Percentiles rank a stretch among this genome's conserved stretches.
These are phyloP conservation scores for Globisporangium rhizosaccharum DNA, from an alignment of 352 stramenopile genomes.

Conservation along the genomic window DNA sequence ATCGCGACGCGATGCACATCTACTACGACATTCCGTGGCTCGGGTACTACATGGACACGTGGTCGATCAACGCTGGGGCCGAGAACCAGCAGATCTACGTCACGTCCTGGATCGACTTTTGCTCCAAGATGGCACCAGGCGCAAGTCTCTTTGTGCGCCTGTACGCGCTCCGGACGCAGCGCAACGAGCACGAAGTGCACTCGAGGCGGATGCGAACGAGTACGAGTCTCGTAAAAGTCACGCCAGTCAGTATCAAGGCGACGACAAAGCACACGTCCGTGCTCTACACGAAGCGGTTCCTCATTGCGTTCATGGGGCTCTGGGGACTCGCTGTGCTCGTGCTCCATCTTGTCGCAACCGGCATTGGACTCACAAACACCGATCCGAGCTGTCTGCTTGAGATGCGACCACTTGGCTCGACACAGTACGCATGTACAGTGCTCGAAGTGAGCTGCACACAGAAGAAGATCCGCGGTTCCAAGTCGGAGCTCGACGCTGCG, in stretches of 20 bases:
- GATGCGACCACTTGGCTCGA: conserved; percentile 13
- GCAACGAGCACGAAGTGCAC: neutral
- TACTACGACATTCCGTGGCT: conserved; percentile 13
- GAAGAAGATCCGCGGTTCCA: neutral
- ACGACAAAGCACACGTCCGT: neutral
- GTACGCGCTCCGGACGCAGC: neutral
- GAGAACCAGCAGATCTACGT: conserved; percentile 12
- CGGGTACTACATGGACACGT: conserved; percentile 9
- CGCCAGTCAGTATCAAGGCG: no score
- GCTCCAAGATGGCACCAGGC: conserved; percentile 8
- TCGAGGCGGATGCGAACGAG: no score
- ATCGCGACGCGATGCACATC: conserved; percentile 12
- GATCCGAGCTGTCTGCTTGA: conserved; percentile 8
- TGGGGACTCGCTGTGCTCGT: conserved; percentile 8
- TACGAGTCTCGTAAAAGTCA: neutral
- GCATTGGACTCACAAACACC: neutral
- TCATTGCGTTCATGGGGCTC: neutral
- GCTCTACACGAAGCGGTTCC: neutral
- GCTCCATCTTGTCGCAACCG: neutral
- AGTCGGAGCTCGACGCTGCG: conserved; percentile 1
- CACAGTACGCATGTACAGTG: conserved; percentile 12
- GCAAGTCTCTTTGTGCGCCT: conserved; percentile 3
- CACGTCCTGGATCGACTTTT: conserved; percentile 13
- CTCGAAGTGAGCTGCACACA: conserved; percentile 17
- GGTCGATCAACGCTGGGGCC: conserved; percentile 9